Percentiles rank a stretch among this genome's conserved stretches.
Conservation (phyloP, 2,329 filamentous ascomycete species). For the Microcyclospora tardicrescens region DNA sequence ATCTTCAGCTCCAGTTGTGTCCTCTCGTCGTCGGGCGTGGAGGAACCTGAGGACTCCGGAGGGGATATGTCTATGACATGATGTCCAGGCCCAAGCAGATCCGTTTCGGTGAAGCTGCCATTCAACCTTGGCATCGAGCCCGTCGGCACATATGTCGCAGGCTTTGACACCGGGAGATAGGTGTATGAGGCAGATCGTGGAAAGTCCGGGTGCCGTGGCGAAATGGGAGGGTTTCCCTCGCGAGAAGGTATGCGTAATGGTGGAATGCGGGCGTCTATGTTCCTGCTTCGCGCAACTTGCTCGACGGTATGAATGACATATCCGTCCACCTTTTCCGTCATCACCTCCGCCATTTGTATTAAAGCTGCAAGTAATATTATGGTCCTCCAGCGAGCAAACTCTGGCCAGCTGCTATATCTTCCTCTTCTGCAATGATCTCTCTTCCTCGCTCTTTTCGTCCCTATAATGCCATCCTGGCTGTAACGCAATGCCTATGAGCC, state of each 20-base stretch:
- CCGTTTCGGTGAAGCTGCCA: constrained; percentile 38
- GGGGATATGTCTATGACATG: constrained; percentile 22
- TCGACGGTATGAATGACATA: constrained; percentile 5
- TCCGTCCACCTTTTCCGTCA: constrained; percentile 10
- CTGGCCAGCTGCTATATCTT: too few relatives aligned
- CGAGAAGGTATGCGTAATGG: constrained; percentile 3
- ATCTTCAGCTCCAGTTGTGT: constrained; percentile 12
- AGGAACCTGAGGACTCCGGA: constrained; percentile 31
- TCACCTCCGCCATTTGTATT: constrained; percentile 10
- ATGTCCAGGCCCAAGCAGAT: constrained; percentile 25
- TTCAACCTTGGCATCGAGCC: constrained; percentile 28
- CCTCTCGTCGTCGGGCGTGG: constrained; percentile 30
- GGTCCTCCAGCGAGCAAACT: too few relatives aligned
- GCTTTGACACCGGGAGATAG: constrained; percentile 33
- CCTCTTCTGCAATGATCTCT: too few relatives aligned
- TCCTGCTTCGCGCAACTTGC: constrained; percentile 6
- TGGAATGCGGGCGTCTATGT: constrained; percentile 4
- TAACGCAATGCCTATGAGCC: too few relatives aligned
- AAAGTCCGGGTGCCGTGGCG: constrained; percentile 20
- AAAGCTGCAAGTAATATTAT: background rate
- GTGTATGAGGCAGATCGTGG: constrained; percentile 47
- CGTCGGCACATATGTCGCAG: constrained; percentile 12
- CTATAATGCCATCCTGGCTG: too few relatives aligned
- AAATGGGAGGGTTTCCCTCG: constrained; percentile 5
- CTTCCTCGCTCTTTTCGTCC: too few relatives aligned